Base-by-base conservation (phyloP, 495 filamentous ascomycete species). In the Xylaria bambusicola region DNA sequence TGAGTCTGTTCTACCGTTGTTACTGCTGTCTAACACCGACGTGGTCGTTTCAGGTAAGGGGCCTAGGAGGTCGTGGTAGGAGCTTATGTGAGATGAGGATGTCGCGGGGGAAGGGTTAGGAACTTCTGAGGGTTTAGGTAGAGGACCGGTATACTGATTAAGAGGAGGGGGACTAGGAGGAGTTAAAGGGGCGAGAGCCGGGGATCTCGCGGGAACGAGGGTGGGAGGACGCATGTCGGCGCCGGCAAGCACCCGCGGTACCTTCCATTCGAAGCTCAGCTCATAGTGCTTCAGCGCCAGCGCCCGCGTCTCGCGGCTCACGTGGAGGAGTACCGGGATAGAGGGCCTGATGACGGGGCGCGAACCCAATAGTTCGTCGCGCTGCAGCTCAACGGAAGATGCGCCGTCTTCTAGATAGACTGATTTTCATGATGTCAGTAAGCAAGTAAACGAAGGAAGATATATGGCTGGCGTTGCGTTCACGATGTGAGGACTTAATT, bases 251-350 rank as follows among this genome's bases (percentile, higher is more conserved):
- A 70, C 62, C 31, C 55, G 63, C 7, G 74, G 71, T 2, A 70
- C 61, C 33, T 71, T 71, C 75, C 75, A 77, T 5, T 62, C 47
- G 58, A 82, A 82, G 38, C 70, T 62, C 4, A 68, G 74, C 50
- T 69, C 69, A 65, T 80, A 82, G 50, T 74, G 69, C 2, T 49
- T 31, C 20, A 77, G 68, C 0, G 75, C 78, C 17, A 79, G 63
- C 18, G 52, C 35, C n/a, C 79, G 74, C 18, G 75, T 56, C 63
- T 80, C 78, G 45, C 61, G 71, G 68, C 58, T 71, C 9, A 75
- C 63, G 49, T 69, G 70, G 10, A 80, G 70, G 0, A 82, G 65
- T 2, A 70, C 62, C 0, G 79, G 79, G 3, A 68, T 62, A 18
- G 66, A 36, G 17, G 52, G 58, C 12, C 8, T 47, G 40, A 60